These are phyloP conservation scores for Pholiota molesta DNA, from an alignment of 768 basidiomycete genomes.

Conservation along the genomic window DNA sequence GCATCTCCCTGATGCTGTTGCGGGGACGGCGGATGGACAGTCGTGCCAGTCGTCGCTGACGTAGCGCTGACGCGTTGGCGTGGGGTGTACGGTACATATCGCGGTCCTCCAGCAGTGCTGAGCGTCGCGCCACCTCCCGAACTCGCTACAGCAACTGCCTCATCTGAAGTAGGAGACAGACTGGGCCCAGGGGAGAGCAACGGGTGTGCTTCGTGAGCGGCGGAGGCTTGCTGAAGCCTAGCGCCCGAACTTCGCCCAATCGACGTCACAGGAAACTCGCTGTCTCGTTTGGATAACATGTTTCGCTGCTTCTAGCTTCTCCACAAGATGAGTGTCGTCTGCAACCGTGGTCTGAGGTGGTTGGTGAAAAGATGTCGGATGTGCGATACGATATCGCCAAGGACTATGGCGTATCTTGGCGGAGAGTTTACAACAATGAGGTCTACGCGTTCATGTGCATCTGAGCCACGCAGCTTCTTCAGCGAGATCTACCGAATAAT, in stretches of 20 bases:
- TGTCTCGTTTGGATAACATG: conserved; percentile 39
- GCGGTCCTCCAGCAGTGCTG: conserved; percentile 33
- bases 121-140: conserved; percentile 13
- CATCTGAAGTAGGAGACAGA: conserved; percentile 29
- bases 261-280: conserved; percentile 53
- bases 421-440: background rate
- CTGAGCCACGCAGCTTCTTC: background rate
- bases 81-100: conserved; percentile 81
- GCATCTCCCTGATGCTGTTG: conserved; percentile 59
- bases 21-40: conserved; percentile 47
- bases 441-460: background rate
- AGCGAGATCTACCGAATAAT: background rate
- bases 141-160: conserved; percentile 16
- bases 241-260: conserved; percentile 54
- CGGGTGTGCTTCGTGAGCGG: conserved; percentile 70
- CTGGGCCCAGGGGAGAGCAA: conserved; percentile 51
- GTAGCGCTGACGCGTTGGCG: conserved; percentile 57
- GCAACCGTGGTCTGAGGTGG: background rate
- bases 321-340: background rate
- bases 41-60: conserved; percentile 52
- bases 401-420: background rate
- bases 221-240: conserved; percentile 38
- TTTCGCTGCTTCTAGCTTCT: background rate
- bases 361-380: background rate
- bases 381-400: background rate